Evolutionary conservation across 2,329 filamentous ascomycete species (phyloP).

Genomic region (Scleromitrula shiraiana): DNA sequence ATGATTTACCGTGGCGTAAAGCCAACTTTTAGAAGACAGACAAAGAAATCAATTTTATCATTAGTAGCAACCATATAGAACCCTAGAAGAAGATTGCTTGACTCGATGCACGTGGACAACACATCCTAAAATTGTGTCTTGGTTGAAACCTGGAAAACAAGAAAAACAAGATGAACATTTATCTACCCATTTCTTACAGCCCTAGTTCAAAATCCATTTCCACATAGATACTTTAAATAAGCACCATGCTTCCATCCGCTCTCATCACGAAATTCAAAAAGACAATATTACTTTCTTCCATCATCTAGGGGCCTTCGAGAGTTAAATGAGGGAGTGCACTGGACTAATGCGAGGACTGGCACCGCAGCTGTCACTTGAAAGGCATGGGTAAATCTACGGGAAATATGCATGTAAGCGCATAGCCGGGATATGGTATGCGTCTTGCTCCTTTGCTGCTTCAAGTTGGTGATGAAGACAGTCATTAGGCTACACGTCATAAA

Average conservation of each 20-base stretch:
- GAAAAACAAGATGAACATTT: background rate
- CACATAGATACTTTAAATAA: slow-evolving; percentile 8
- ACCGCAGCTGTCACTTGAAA: slow-evolving; percentile 35
- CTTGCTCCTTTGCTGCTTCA: slow-evolving; percentile 12
- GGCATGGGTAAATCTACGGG: slow-evolving; percentile 18
- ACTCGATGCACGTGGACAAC: slow-evolving; percentile 48
- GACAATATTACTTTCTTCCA: slow-evolving; percentile 14
- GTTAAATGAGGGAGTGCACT: slow-evolving; percentile 27
- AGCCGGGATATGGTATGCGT: slow-evolving; percentile 14
- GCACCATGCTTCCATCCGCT: slow-evolving; percentile 24
- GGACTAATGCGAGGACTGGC: slow-evolving; percentile 30
- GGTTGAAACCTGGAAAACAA: slow-evolving; percentile 4
- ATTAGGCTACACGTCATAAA: slow-evolving; percentile 11
- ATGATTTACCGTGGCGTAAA: slow-evolving; percentile 24
- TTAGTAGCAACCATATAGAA: slow-evolving; percentile 11
- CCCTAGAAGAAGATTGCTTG: slow-evolving; percentile 33
- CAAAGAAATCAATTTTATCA: slow-evolving; percentile 36
- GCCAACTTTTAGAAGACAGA: slow-evolving; percentile 32
- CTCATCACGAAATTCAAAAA: slow-evolving; percentile 17
- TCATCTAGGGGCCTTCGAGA: slow-evolving; percentile 36
- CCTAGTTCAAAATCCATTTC: background rate
- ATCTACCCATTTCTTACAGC: slow-evolving; percentile 7
- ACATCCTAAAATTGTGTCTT: slow-evolving; percentile 8
- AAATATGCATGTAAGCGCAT: slow-evolving; percentile 25
- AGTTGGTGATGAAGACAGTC: slow-evolving; percentile 7